phyloP scores from a whole-genome alignment of 768 basidiomycete species.

The Trametes maxima region DNA sequence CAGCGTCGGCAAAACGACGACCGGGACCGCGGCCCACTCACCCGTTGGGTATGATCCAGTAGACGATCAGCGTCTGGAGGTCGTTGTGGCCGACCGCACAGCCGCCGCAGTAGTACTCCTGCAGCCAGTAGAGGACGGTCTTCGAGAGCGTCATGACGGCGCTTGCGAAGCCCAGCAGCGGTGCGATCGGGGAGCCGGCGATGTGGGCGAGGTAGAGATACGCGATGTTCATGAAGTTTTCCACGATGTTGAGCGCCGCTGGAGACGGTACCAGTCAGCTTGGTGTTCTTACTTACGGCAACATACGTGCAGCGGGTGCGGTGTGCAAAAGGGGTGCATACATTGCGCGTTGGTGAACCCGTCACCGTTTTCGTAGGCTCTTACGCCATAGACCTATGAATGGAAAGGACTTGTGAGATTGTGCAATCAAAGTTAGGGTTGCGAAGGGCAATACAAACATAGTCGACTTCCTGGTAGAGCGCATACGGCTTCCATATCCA shows the following conservation, averaged over 20 bases:
- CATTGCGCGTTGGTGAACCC: constrained; percentile 90
- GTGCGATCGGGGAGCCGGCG: constrained; percentile 60
- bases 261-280: constrained; percentile 9
- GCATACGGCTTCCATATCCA: constrained; percentile 91
- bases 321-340: constrained; percentile 37
- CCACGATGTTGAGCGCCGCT: constrained; percentile 82
- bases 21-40: constrained; percentile 37
- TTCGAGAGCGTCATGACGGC: constrained; percentile 83
- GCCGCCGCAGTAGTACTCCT: constrained; percentile 74
- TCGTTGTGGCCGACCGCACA: constrained; percentile 80
- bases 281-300: constrained; percentile 1
- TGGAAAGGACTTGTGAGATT: constrained; percentile 4
- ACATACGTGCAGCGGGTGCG: background rate
- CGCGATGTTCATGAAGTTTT: constrained; percentile 69
- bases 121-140: constrained; percentile 78
- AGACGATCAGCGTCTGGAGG: constrained; percentile 48
- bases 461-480: constrained; percentile 68
- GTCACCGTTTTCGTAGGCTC: constrained; percentile 60
- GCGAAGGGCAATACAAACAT: constrained; percentile 32
- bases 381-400: constrained; percentile 69
- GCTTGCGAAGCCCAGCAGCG: constrained; percentile 72
- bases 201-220: constrained; percentile 81
- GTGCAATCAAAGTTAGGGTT: background rate
- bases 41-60: constrained; percentile 84
- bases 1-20: background rate